phyloP scores from a whole-genome alignment of 306 rosid genomes.

The Prunus mongolica region DNA sequence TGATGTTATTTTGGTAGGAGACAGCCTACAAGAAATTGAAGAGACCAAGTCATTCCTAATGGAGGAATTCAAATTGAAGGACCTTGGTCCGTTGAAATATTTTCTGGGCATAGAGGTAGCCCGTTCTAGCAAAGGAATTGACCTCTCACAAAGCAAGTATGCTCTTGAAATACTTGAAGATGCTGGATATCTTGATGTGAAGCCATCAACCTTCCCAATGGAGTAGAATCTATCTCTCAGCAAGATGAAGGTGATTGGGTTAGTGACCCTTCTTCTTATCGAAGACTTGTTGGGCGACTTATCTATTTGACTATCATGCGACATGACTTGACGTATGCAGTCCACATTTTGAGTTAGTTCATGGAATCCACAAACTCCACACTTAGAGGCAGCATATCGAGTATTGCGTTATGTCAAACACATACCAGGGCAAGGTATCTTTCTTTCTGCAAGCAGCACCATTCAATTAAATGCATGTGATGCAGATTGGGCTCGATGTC shows the following conservation, averaged over 20 bases:
- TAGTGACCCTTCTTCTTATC: not conserved
- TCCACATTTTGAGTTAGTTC: not conserved
- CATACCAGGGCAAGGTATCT: not conserved
- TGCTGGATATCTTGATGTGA: not conserved
- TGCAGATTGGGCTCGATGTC: not conserved
- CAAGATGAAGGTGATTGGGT: not conserved
- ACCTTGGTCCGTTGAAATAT: not conserved
- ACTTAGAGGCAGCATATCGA: not conserved
- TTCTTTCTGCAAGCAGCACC: not conserved
- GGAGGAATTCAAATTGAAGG: not conserved
- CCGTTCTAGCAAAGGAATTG: not conserved
- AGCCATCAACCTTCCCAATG: not conserved
- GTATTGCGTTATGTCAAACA: not conserved
- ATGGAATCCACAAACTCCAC: not conserved
- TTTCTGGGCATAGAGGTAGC: not conserved
- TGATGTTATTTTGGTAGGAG: not conserved
- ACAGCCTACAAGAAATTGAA: not conserved
- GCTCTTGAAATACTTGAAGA: not conserved
- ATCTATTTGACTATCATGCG: not conserved
- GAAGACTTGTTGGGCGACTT: not conserved
- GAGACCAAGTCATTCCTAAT: not conserved
- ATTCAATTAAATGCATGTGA: not conserved
- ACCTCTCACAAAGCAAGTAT: not conserved
- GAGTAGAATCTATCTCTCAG: not conserved
- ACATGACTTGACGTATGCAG: not conserved